Evolutionary conservation across 805 yeast genomes (phyloP).

Genomic region (Yamadazyma endophytica): DNA sequence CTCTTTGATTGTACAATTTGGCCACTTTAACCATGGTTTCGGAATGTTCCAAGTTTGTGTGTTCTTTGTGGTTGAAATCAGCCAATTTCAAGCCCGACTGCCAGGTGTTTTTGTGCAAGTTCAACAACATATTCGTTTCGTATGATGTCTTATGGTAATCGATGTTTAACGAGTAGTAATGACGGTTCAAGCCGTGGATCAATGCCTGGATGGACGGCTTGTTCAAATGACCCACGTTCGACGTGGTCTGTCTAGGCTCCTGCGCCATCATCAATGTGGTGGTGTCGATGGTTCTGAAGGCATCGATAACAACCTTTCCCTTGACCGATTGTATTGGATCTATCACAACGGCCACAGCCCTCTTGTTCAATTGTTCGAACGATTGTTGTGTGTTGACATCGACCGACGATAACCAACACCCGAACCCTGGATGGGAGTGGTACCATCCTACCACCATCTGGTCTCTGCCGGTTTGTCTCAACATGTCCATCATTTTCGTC

Average conservation of each 20-base stretch:
- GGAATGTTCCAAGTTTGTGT: slow-evolving; percentile 67
- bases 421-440: slow-evolving; percentile 99
- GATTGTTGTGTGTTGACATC: slow-evolving; percentile 98
- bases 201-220: slow-evolving; percentile 96
- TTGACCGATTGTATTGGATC: slow-evolving; percentile 98
- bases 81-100: slow-evolving; percentile 80
- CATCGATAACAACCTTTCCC: slow-evolving; percentile 98
- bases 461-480: slow-evolving; percentile 97
- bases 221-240: slow-evolving; percentile 90
- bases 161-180: slow-evolving; percentile 91
- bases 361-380: slow-evolving; percentile 88
- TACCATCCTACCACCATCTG: slow-evolving; percentile 99
- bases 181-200: slow-evolving; percentile 95
- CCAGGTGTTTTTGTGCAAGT: slow-evolving; percentile 94
- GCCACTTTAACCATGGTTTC: slow-evolving; percentile 85
- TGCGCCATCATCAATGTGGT: slow-evolving; percentile 89
- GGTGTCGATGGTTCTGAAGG: slow-evolving; percentile 90
- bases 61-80: slow-evolving; percentile 76
- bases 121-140: slow-evolving; percentile 91
- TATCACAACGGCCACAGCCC: slow-evolving; percentile 97
- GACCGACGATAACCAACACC: slow-evolving; percentile 98
- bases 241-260: slow-evolving; percentile 96
- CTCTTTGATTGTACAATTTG: slow-evolving; percentile 81
- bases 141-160: slow-evolving; percentile 89
- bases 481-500: slow-evolving; percentile 99